Percentiles rank a stretch among this genome's conserved stretches.
Evolutionary conservation across 2,329 filamentous ascomycete species (phyloP).

Genomic region (Escovopsis sp.): DNA sequence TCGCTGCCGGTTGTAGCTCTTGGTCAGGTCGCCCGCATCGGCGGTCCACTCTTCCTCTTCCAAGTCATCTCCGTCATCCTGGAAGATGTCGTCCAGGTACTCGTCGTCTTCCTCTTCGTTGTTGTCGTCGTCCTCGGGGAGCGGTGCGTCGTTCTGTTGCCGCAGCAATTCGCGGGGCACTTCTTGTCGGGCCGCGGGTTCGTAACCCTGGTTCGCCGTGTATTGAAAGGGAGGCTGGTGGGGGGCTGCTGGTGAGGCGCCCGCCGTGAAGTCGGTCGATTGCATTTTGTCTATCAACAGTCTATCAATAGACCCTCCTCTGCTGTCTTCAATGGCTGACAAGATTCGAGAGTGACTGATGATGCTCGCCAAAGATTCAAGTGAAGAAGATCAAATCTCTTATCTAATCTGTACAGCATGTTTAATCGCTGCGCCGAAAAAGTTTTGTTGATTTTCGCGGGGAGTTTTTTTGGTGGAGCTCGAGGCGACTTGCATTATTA

Average conservation of each 20-base stretch:
- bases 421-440: too few species aligned
- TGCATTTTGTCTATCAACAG: conserved; percentile 3
- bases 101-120: conserved; percentile 22
- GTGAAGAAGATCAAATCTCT: too few species aligned
- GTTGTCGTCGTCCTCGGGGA: conserved; percentile 19
- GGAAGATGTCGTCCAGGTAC: conserved; percentile 17
- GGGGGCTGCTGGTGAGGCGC: conserved; percentile 24
- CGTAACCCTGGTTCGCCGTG: conserved; percentile 29
- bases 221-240: conserved; percentile 31
- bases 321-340: too few species aligned
- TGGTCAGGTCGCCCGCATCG: conserved; percentile 56
- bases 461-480: too few species aligned
- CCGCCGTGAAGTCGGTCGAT: conserved; percentile 1
- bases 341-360: too few species aligned
- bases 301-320: too few species aligned
- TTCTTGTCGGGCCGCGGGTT: conserved; percentile 18
- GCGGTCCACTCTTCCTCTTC: conserved; percentile 48
- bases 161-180: conserved; percentile 16
- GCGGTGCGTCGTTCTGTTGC: conserved; percentile 12
- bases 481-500: too few species aligned
- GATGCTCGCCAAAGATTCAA: too few species aligned
- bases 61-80: conserved; percentile 31
- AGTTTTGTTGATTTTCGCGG: too few species aligned
- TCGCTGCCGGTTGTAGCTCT: conserved; percentile 76
- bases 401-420: too few species aligned